Evolutionary conservation across 2,329 filamentous ascomycete species (phyloP), one percentile per base, ranked within the genome.

Genomic region (Chalaropsis ovoidea): DNA sequence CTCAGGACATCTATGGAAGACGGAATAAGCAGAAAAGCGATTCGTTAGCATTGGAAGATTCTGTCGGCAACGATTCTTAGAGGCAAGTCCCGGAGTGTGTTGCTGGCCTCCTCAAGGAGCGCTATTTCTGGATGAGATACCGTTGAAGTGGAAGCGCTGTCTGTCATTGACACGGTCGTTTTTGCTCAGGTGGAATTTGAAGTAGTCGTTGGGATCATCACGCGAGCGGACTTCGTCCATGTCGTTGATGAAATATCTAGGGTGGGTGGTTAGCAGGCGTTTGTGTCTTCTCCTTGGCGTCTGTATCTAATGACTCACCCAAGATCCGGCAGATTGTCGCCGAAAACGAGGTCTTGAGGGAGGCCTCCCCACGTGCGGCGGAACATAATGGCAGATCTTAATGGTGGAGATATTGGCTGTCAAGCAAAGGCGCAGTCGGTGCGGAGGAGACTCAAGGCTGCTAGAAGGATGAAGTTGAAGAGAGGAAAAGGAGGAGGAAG

Each of bases 101-200:
- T 19, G 24, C 43, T 62, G 10, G 17, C 17, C 1, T 3, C 15
- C 60, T 6, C 6, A n/a, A 61, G 39, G 15, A 49, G 3, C 11
- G 7, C 17, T 42, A 3, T 15, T 3, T 31, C 31, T 35, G 31
- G 24, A 22, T 42, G 39, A 73, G 78, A 69, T 73, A 89, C 90
- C 76, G 71, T 95, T 87, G 75, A 95, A 85, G 47, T 85, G 80
- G 69, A 88, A 88, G 19, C 86, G 82, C 71, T 90, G 89, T 22
- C 87, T 79, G 49, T 87, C 81, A 73, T 96, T 96, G 75, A 87
- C 81, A 45, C 90, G 85, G n/a, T 82, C 78, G 74, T 90, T 91
- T 70, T 83, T 85, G 72, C 82, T 87, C 64, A 88, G 75, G 73
- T 85, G 86, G 79, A 82, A 96, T 70, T 89, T 82, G 78, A 90